Evolutionary conservation across 164 flowering plant genomes (phyloP), one percentile per base, ranked within the genome.

Genomic region (Warburgia ugandensis): DNA sequence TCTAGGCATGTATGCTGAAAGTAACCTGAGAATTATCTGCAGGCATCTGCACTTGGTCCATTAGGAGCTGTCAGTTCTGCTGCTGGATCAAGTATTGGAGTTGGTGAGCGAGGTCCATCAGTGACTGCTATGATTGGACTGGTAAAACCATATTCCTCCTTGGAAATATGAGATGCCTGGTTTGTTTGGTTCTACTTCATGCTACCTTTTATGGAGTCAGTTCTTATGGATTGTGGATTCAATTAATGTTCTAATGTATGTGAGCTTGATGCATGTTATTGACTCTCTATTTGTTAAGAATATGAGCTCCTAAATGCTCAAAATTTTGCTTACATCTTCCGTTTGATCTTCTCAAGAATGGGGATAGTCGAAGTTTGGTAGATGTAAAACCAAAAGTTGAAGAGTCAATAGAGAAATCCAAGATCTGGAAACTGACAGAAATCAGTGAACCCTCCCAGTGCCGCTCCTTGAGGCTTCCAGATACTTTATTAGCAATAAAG

Each of bases 351-450:
- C 47, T 3, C 20, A 61, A 84, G 92, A 79, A 69, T 68, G 85
- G 92, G 19, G 92, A 81, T 41, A 48, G 72, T 6, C 52, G 91
- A 49, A 78, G 43, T 54, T 29, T 78, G 74, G 81, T 54, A 17
- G 91, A 83, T 64, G 73, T 79, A 50, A 84, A 84, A 59, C 81
- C 92, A 37, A 72, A 80, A 65, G 45, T 84, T 43, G 92, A 81
- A 53, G 92, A 84, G 60, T 45, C 68, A n/a, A 67, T 73, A 62
- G 92, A 84, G 45, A 84, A 84, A 60, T 74, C 92, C 16, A 84
- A 81, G 72, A 69, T 81, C 45, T 84, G 87, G 92, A 81, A 84
- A 68, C 81, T 84, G 39, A 71, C 81, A 35, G 92, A 84, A 63
- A 75, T 84, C 37, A 79, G 45, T 58, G 92, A 81, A 55, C 74